phyloP scores from a whole-genome alignment of 2,329 filamentous ascomycete species.

The Monosporascus sp. region DNA sequence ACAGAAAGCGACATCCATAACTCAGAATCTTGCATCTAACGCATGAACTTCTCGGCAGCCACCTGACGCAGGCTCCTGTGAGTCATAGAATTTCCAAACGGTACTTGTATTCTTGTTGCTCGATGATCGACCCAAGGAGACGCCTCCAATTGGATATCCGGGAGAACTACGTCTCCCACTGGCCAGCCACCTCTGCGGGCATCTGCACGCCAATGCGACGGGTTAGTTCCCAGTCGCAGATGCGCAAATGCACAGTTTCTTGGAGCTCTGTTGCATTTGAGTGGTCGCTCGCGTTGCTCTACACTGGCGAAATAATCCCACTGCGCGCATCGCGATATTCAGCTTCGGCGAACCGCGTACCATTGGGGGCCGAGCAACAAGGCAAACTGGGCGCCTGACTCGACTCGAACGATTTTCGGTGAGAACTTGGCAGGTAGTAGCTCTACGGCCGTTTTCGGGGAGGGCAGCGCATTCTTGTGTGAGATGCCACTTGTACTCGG shows the following conservation, averaged over 20 bases:
- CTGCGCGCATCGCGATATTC: not conserved
- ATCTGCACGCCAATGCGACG: not conserved
- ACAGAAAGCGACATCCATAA: too few species aligned
- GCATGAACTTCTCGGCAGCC: not conserved
- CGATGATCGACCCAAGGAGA: not conserved
- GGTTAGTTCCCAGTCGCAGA: not conserved
- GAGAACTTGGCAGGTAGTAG: slow-evolving; percentile 15
- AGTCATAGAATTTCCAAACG: not conserved
- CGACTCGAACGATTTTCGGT: slow-evolving; percentile 19
- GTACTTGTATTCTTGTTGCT: not conserved
- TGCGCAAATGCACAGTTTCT: not conserved
- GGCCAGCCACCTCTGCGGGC: not conserved
- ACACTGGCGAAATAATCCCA: not conserved
- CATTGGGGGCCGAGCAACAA: slow-evolving; percentile 11
- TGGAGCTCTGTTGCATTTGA: not conserved
- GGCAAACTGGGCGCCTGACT: slow-evolving; percentile 3
- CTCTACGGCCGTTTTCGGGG: slow-evolving; percentile 3
- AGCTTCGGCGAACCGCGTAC: slow-evolving; percentile 4
- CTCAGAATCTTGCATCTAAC: not conserved
- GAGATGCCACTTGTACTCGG: not conserved
- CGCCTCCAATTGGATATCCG: not conserved
- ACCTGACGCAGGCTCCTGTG: not conserved
- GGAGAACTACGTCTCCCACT: not conserved
- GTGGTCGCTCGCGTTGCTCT: not conserved
- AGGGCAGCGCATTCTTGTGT: slow-evolving; percentile 16